Conservation (phyloP, 2,329 filamentous ascomycete species). For the Pseudophaeomoniella oleicola region DNA sequence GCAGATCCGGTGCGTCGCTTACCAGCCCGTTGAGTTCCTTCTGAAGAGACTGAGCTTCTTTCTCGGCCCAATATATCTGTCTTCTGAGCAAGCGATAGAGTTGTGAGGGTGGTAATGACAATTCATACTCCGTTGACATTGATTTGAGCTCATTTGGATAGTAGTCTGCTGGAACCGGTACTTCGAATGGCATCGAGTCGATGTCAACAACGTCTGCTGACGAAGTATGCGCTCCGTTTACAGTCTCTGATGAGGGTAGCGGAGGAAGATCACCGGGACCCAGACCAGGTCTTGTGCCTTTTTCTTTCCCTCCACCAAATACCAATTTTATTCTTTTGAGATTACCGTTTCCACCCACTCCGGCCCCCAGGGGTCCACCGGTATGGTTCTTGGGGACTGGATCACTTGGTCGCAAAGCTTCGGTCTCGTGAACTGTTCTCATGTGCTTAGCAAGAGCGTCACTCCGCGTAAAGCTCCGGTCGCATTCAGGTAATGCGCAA, state of each 20-base stretch:
- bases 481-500: constrained; percentile 90
- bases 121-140: constrained; percentile 28
- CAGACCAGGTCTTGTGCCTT: constrained; percentile 8
- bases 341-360: constrained; percentile 4
- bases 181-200: constrained; percentile 19
- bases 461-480: constrained; percentile 88
- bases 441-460: constrained; percentile 96
- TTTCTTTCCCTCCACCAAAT: constrained; percentile 9
- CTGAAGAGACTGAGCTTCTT: constrained; percentile 24
- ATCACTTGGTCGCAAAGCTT: constrained; percentile 62
- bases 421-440: constrained; percentile 95
- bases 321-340: constrained; percentile 12
- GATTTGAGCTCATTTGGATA: constrained; percentile 21
- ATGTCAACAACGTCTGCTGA: constrained; percentile 16
- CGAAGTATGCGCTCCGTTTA: constrained; percentile 12
- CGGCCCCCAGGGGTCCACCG: constrained; percentile 14
- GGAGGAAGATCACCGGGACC: constrained; percentile 10
- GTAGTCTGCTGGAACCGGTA: constrained; percentile 13
- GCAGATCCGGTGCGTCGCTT: constrained; percentile 8
- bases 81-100: constrained; percentile 30
- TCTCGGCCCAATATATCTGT: constrained; percentile 32
- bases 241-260: constrained; percentile 12
- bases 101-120: constrained; percentile 24
- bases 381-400: constrained; percentile 25
- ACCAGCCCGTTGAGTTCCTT: constrained; percentile 14